Evolutionary conservation across 768 basidiomycete species (phyloP).

Genomic region (Kwoniella dejecticola): DNA sequence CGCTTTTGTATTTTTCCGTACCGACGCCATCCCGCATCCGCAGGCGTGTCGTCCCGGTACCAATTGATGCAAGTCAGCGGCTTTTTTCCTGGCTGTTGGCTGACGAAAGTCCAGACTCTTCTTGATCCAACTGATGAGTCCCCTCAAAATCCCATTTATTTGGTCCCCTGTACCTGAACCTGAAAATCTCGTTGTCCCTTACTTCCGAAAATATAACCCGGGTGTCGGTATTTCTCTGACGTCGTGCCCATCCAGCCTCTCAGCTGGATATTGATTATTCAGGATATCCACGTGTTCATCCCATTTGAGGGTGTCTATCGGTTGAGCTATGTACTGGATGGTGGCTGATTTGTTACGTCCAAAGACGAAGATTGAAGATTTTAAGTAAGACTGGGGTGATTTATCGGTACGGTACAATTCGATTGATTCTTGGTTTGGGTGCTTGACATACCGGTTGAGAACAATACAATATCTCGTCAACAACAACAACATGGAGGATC

Average conservation of each 20-base stretch:
- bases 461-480: not conserved
- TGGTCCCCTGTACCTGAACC: constrained; percentile 12
- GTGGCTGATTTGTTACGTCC: constrained; percentile 14
- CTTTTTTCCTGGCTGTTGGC: not conserved
- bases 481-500: too few species aligned
- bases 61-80: not conserved
- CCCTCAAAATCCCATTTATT: not conserved
- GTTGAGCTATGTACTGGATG: not conserved
- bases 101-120: not conserved
- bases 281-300: constrained; percentile 15
- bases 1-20: too few species aligned
- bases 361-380: not conserved
- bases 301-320: constrained; percentile 9
- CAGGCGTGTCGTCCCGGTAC: not conserved
- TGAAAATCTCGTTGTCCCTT: constrained; percentile 21
- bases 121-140: constrained; percentile 6
- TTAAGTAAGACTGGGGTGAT: constrained; percentile 19
- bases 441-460: not conserved
- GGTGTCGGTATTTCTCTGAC: constrained; percentile 10
- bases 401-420: not conserved
- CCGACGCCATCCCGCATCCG: not conserved
- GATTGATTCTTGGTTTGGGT: not conserved
- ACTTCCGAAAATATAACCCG: not conserved
- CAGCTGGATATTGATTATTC: constrained; percentile 2
- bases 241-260: constrained; percentile 2